phyloP scores from a whole-genome alignment of 2,329 filamentous ascomycete species.

The Penicillium occitanis region DNA sequence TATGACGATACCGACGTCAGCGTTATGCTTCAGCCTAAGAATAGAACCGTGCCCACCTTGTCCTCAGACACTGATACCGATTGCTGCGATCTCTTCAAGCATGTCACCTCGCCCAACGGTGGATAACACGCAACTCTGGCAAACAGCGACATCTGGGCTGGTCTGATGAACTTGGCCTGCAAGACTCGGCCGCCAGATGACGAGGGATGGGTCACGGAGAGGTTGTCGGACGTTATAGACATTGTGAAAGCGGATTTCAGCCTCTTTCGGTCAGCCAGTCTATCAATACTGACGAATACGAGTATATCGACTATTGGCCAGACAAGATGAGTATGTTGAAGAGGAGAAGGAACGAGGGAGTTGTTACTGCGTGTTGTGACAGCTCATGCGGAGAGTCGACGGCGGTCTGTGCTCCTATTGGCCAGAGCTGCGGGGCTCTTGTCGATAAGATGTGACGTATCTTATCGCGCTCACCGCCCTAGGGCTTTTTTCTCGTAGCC shows the following conservation, averaged over 20 bases:
- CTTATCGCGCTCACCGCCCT: background rate
- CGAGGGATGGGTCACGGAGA: slow-evolving; percentile 9
- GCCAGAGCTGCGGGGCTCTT: background rate
- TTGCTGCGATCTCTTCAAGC: slow-evolving; percentile 48
- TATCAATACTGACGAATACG: background rate
- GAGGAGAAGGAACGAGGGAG: background rate
- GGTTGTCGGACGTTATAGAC: slow-evolving; percentile 12
- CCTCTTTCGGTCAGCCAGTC: background rate
- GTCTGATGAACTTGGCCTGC: slow-evolving; percentile 33
- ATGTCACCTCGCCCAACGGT: slow-evolving; percentile 72
- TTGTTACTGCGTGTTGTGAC: background rate
- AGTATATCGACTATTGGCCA: background rate
- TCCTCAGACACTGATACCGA: slow-evolving; percentile 26
- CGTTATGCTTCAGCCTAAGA: background rate
- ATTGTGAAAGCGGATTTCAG: background rate
- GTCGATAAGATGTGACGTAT: background rate
- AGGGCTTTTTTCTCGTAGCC: background rate
- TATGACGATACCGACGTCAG: slow-evolving; percentile 24
- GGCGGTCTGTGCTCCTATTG: slow-evolving; percentile 17
- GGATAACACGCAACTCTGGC: slow-evolving; percentile 64
- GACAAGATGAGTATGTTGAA: background rate
- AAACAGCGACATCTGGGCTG: slow-evolving; percentile 51
- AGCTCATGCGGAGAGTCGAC: background rate
- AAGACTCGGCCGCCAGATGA: slow-evolving; percentile 1
- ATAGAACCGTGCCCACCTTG: slow-evolving; percentile 26